Evolutionary conservation across 78 protist genomes (phyloP), one percentile per base, ranked within the genome.

Genomic region (Protostelium mycophagum): DNA sequence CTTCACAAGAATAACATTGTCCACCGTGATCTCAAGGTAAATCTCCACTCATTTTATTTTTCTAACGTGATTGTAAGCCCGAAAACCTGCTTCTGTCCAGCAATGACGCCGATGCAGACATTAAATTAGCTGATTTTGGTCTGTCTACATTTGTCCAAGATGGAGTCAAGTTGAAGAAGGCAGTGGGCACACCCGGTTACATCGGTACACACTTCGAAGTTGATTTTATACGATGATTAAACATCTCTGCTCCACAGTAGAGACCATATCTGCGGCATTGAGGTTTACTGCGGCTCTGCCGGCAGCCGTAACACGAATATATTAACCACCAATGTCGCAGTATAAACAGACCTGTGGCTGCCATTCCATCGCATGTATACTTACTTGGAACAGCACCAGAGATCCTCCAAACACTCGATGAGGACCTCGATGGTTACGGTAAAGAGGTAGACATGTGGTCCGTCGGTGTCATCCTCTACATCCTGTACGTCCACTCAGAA

Each of bases 351-450:
- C n/a, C n/a, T n/a, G n/a, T n/a, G n/a, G n/a, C n/a, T n/a, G n/a
- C n/a, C n/a, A n/a, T n/a, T n/a, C n/a, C n/a, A n/a, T n/a, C n/a
- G n/a, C n/a, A n/a, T n/a, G n/a, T 16, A 51, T 51, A 5, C 73
- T 51, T 16, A 51, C 73, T 87, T 34, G 94, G 92, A 63, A 92
- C 93, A 35, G 96, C 96, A 1, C 97, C 97, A 0, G 97, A 96
- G 36, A 94, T 96, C 85, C 84, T 92, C 0, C 92, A 51, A 16
- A 51, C 73, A 16, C 73, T 51, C 73, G 73, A 51, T 51, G 73
- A 51, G 34, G 95, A 90, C 36, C 83, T 84, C 36, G 88, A 88
- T 34, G 91, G 96, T 0, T 93, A 93, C 87, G 88, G 96, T 9
- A 89, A 86, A 36, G 93, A 89, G 29, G 95, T 92, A 34, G 96